Base-by-base conservation (phyloP, 1,284 basidiomycete genomes). In the Malassezia equina region DNA sequence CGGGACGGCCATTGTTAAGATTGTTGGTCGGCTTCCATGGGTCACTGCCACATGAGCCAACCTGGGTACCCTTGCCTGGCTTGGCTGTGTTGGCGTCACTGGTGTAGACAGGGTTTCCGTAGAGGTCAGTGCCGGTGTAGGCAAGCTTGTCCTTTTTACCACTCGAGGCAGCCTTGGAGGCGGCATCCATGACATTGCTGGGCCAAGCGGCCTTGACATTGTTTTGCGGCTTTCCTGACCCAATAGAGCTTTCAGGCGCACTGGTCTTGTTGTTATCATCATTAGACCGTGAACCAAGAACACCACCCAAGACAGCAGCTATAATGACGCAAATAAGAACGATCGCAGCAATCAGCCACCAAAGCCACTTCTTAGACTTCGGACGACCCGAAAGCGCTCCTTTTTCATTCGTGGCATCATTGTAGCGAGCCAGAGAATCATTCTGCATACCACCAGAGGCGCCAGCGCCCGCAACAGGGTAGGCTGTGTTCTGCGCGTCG, bases 31-130 rank as follows among this genome's bases (percentile, higher is more conserved):
- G 7, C 59, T 65, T 51, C 71, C 73, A 63, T 56, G 59, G 45
- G 70, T 75, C 66, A 66, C 55, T 45, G 45, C 55, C 33, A 41
- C 54, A 56, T 17, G 24, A 25, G 8, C 48, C 54, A 4, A 33
- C 29, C 11, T 32, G 28, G 21, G 47, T 28, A 17, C 60, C 58
- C 48, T 54, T 60, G 28, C 55, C 23, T 12, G 67, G 53, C 54
- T 61, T 58, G 51, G 52, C 44, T 29, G 52, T 57, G 53, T 58
- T 51, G 80, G 43, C 42, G 9, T 39, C 34, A 6, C 21, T 15
- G 25, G 86, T 87, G 74, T 89, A 94, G n/a, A 90, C 73, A 5
- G 90, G 90, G 57, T 89, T 80, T 78, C 86, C 81, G 69, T 78
- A 78, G 41, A 82, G 81, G 66, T 89, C 80, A 9, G 86, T 87